Evolutionary conservation across 495 filamentous ascomycete genomes (phyloP).

Genomic region (Corynascus novoguineensis): DNA sequence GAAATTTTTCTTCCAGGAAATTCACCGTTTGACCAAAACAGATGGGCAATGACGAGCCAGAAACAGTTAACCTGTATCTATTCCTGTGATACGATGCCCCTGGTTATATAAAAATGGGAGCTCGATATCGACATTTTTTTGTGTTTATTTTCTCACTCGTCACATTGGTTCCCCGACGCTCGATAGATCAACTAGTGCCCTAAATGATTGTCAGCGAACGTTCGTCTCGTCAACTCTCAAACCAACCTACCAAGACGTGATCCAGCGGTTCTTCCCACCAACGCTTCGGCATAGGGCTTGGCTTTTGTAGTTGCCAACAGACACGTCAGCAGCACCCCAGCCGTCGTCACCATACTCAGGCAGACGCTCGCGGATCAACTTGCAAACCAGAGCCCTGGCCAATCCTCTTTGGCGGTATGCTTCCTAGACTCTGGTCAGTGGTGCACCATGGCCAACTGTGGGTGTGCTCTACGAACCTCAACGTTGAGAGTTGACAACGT

Average conservation of each 20-base stretch:
- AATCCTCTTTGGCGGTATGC: constrained; percentile 40
- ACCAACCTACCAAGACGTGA: constrained; percentile 40
- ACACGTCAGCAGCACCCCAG: constrained; percentile 41
- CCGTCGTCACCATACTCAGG: constrained; percentile 35
- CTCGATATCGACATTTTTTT: background rate
- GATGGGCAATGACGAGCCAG: constrained; percentile 6
- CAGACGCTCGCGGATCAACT: constrained; percentile 37
- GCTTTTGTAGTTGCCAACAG: constrained; percentile 34
- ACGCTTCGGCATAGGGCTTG: constrained; percentile 42
- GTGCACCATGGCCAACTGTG: background rate
- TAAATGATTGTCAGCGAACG: background rate
- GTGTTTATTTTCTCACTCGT: background rate
- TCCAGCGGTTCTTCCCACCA: constrained; percentile 35
- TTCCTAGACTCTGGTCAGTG: constrained; percentile 22
- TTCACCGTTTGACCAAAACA: constrained; percentile 60
- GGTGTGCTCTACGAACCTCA: constrained; percentile 24
- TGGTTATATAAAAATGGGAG: background rate
- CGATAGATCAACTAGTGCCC: constrained; percentile 21
- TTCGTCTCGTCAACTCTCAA: background rate
- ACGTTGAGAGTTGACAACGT: constrained; percentile 31
- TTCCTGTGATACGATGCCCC: constrained; percentile 2
- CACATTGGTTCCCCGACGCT: constrained; percentile 16
- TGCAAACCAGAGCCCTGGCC: constrained; percentile 40
- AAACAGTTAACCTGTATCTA: background rate
- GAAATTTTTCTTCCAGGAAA: constrained; percentile 88